Conservation (phyloP, 305 asterid genomes). For the Fraxinus dipetala region DNA sequence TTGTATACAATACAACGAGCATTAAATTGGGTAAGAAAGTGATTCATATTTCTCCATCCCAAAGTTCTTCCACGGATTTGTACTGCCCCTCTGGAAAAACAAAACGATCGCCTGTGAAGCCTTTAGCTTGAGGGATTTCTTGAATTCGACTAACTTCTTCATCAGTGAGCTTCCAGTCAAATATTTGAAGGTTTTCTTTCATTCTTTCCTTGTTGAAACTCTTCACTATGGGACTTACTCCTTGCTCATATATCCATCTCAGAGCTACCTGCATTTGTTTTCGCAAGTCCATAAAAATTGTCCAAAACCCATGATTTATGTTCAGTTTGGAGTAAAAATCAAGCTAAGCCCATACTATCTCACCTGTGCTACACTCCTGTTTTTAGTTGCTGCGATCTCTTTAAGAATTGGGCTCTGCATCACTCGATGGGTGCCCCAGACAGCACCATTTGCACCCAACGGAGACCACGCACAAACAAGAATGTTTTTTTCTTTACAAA, state of each 20-base stretch:
- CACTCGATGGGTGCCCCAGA: constrained; percentile 29
- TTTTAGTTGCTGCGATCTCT: constrained; percentile 29
- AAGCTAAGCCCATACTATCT: not conserved
- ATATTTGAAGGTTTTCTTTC: constrained; percentile 23
- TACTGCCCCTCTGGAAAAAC: constrained; percentile 31
- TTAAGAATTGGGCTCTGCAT: constrained; percentile 32
- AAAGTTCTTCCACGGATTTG: constrained; percentile 37
- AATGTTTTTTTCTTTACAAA: constrained; percentile 25
- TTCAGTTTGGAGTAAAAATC: not conserved
- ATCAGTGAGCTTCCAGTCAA: constrained; percentile 36
- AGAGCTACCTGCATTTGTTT: constrained; percentile 28
- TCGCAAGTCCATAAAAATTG: not conserved
- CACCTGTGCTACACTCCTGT: constrained; percentile 35
- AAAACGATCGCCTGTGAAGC: constrained; percentile 10
- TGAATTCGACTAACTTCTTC: constrained; percentile 33
- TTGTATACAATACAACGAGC: not conserved
- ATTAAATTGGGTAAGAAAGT: not conserved
- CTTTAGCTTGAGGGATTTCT: constrained; percentile 37
- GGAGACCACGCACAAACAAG: constrained; percentile 34
- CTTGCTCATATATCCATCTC: constrained; percentile 42
- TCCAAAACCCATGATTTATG: not conserved
- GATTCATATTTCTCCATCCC: constrained; percentile 48
- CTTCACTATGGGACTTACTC: constrained; percentile 13
- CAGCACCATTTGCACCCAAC: constrained; percentile 32
- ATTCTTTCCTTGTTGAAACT: too few species aligned